These are phyloP conservation scores for Solanum etuberosum DNA, from an alignment of 257 asterid genomes.

Conservation along the genomic window DNA sequence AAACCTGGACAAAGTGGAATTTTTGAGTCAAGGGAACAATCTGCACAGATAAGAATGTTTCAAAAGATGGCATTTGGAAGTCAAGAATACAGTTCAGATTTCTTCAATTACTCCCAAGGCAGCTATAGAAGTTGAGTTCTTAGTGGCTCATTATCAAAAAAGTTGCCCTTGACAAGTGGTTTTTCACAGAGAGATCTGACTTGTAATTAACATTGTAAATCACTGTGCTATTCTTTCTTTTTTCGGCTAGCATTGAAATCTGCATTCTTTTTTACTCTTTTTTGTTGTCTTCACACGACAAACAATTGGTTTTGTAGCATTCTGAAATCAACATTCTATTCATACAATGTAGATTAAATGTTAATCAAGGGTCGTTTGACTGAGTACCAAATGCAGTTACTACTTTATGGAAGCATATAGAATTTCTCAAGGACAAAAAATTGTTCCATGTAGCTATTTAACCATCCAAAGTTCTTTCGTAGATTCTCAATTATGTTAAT, in stretches of 20 bases:
- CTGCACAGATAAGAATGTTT: constrained; percentile 82
- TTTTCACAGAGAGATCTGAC: neutral
- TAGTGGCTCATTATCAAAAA: neutral
- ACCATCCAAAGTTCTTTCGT: neutral
- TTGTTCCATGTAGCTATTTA: neutral
- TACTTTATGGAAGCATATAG: neutral
- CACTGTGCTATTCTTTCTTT: neutral
- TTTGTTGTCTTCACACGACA: neutral
- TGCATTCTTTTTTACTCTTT: neutral
- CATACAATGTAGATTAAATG: neutral
- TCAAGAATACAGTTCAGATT: constrained; percentile 61
- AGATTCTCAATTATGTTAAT: neutral
- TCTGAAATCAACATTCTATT: neutral
- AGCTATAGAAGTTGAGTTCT: constrained; percentile 34
- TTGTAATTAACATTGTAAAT: neutral
- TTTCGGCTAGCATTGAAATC: neutral
- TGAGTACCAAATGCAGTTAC: neutral
- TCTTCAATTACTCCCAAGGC: constrained; percentile 37
- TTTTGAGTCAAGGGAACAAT: constrained; percentile 64
- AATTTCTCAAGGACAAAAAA: neutral
- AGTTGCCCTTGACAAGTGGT: neutral
- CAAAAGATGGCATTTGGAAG: constrained; percentile 89
- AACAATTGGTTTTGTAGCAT: neutral
- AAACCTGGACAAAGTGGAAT: constrained; percentile 83
- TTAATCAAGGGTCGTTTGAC: neutral